Conservation (phyloP, 1,139 yeast genomes). For the Kurtzmaniella quercitrusa region DNA sequence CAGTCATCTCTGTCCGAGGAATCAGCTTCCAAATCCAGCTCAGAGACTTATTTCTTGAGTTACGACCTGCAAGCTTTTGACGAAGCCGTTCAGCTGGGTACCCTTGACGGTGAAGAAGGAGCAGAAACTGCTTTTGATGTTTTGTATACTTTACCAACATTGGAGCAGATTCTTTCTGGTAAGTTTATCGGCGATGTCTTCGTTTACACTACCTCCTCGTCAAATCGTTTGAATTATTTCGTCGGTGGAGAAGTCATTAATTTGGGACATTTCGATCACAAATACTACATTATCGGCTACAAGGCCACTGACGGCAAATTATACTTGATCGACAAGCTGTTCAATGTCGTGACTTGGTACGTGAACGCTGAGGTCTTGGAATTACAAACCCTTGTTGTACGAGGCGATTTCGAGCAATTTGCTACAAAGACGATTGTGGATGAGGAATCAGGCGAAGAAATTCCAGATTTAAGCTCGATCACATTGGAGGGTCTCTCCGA, state of each 20-base stretch:
- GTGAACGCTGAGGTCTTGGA: slow-evolving; percentile 84
- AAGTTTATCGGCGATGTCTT: slow-evolving; percentile 97
- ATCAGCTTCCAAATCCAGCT: slow-evolving; percentile 29
- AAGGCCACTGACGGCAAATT: slow-evolving; percentile 85
- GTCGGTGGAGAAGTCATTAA: slow-evolving; percentile 94
- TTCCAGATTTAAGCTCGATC: slow-evolving; percentile 49
- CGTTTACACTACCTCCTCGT: slow-evolving; percentile 73
- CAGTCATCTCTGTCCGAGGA: slow-evolving; percentile 27
- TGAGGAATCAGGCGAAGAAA: slow-evolving; percentile 37
- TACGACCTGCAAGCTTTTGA: slow-evolving; percentile 67
- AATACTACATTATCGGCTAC: slow-evolving; percentile 84
- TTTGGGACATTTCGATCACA: slow-evolving; percentile 88
- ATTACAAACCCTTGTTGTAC: slow-evolving; percentile 89
- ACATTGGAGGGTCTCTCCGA: slow-evolving; percentile 64
- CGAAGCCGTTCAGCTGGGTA: slow-evolving; percentile 56
- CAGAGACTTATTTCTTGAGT: slow-evolving; percentile 76
- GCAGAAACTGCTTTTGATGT: slow-evolving; percentile 85
- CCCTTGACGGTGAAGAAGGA: slow-evolving; percentile 77
- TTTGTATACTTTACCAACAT: slow-evolving; percentile 64
- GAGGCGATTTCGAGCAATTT: slow-evolving; percentile 75
- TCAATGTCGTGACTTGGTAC: slow-evolving; percentile 77
- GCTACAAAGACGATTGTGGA: slow-evolving; percentile 29
- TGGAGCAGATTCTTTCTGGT: slow-evolving; percentile 80
- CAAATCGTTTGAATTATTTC: slow-evolving; percentile 86
- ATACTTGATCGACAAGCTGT: slow-evolving; percentile 86